Evolutionary conservation across 1,284 basidiomycete genomes (phyloP).

Genomic region (Phlebopus sp.): DNA sequence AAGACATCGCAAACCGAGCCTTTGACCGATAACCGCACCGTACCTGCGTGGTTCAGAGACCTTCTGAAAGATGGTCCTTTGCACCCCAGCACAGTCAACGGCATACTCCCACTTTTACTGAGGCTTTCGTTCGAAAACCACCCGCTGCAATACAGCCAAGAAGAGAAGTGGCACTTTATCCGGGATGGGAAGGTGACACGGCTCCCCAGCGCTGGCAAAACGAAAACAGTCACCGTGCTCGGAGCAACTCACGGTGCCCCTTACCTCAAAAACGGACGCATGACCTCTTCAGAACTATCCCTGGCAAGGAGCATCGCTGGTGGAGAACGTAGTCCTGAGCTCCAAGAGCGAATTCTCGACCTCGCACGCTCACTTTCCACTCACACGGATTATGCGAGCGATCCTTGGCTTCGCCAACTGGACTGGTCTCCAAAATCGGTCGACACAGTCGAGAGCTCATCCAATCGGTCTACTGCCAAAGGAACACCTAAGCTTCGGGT

Average conservation of each 20-base stretch:
- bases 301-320: constrained; percentile 43
- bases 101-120: constrained; percentile 78
- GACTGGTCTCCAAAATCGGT: constrained; percentile 50
- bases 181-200: constrained; percentile 35
- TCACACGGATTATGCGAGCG: constrained; percentile 27
- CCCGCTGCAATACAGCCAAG: constrained; percentile 61
- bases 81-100: constrained; percentile 56
- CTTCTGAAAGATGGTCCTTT: constrained; percentile 46
- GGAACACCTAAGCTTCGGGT: constrained; percentile 27
- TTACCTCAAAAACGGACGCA: constrained; percentile 36
- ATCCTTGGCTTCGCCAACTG: constrained; percentile 65
- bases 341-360: constrained; percentile 32
- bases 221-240: constrained; percentile 43
- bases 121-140: constrained; percentile 70
- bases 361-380: constrained; percentile 38
- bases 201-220: constrained; percentile 38
- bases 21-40: constrained; percentile 11
- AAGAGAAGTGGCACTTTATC: constrained; percentile 68
- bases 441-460: not conserved
- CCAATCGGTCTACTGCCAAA: not conserved
- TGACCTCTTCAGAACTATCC: constrained; percentile 38
- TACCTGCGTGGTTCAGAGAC: constrained; percentile 78
- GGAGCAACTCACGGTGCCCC: constrained; percentile 41
- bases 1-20: not conserved
- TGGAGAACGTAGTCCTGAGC: constrained; percentile 34